A percentile compares a stretch with the other conserved stretches of the same genome.
phyloP scores from a whole-genome alignment of 306 rosid genomes.

The Vigna trinervia region DNA sequence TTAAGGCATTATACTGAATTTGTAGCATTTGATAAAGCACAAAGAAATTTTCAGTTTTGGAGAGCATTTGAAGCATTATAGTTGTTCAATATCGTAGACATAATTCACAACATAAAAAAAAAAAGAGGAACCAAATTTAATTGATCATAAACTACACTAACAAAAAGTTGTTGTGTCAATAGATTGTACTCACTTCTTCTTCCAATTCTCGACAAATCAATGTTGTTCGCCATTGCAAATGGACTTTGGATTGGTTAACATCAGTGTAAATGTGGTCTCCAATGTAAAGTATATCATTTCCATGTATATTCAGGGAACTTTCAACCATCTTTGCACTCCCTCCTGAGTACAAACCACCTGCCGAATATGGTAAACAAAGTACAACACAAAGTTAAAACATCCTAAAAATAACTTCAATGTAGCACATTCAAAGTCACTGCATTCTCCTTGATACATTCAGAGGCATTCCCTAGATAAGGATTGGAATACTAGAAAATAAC shows the following conservation, averaged over 20 bases:
- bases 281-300: constrained; percentile 93
- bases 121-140: background rate
- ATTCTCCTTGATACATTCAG: no score
- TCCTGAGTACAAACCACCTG: constrained; percentile 97
- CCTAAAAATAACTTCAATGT: background rate
- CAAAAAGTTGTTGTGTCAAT: background rate
- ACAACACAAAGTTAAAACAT: background rate
- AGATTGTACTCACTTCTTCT: constrained; percentile 75
- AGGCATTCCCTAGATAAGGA: no score
- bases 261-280: constrained; percentile 99
- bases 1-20: constrained; percentile 75
- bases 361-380: constrained; percentile 38
- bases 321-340: constrained; percentile 98
- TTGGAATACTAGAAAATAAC: no score
- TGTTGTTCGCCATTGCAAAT: constrained; percentile 95
- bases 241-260: constrained; percentile 94
- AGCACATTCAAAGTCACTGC: background rate
- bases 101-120: constrained; percentile 24
- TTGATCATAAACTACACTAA: background rate
- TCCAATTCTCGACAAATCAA: constrained; percentile 92
- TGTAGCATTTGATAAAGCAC: constrained; percentile 38
- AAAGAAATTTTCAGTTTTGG: constrained; percentile 35
- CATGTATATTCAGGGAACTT: constrained; percentile 80
- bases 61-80: background rate
- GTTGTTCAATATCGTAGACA: constrained; percentile 19